phyloP scores from a whole-genome alignment of 495 filamentous ascomycete genomes.

The Cladorrhinum samala region DNA sequence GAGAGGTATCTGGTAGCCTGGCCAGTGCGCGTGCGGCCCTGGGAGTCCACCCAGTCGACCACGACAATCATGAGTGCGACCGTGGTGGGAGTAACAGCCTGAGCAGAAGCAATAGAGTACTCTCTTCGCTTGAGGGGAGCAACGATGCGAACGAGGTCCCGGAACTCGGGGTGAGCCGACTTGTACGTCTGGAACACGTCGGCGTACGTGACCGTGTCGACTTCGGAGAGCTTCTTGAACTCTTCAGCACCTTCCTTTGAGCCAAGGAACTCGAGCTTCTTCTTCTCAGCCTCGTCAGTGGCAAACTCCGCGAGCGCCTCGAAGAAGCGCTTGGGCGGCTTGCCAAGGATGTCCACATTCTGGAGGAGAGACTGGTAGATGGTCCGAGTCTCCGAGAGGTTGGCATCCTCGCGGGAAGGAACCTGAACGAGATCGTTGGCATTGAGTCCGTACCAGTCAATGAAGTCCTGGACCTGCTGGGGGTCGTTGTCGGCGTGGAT shows the following conservation, averaged over 20 bases:
- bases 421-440: slow-evolving; percentile 81
- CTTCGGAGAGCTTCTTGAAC: slow-evolving; percentile 90
- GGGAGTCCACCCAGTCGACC: slow-evolving; percentile 87
- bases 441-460: slow-evolving; percentile 79
- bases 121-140: slow-evolving; percentile 90
- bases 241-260: slow-evolving; percentile 81
- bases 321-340: slow-evolving; percentile 95
- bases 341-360: slow-evolving; percentile 95
- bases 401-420: slow-evolving; percentile 73
- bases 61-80: slow-evolving; percentile 96
- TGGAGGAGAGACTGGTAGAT: slow-evolving; percentile 89
- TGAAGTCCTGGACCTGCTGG: slow-evolving; percentile 73
- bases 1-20: slow-evolving; percentile 87
- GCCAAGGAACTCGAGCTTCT: slow-evolving; percentile 66
- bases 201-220: slow-evolving; percentile 88
- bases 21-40: slow-evolving; percentile 84
- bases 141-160: slow-evolving; percentile 85
- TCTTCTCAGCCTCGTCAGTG: slow-evolving; percentile 72
- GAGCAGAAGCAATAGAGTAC: slow-evolving; percentile 95
- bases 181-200: slow-evolving; percentile 83
- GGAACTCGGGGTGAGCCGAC: slow-evolving; percentile 83
- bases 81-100: slow-evolving; percentile 78
- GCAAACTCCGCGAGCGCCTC: slow-evolving; percentile 86
- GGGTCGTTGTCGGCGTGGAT: slow-evolving; percentile 92
- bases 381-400: slow-evolving; percentile 78